Evolutionary conservation across 2,329 filamentous ascomycete species (phyloP).

Genomic region (Penicillium decumbens): DNA sequence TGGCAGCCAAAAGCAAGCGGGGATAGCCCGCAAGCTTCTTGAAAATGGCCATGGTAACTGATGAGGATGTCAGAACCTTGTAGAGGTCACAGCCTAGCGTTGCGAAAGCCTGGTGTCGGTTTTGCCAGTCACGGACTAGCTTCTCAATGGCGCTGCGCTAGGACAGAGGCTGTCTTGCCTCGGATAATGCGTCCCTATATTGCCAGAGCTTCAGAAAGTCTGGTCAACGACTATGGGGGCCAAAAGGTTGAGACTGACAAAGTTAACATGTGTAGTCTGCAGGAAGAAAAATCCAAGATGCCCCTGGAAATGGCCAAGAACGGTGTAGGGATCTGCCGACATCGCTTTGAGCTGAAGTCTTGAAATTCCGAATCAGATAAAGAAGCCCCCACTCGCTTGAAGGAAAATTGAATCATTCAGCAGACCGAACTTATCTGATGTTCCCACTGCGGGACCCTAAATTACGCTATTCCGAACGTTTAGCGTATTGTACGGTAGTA

Average conservation of each 20-base stretch:
- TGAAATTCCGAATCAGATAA: conserved; percentile 9
- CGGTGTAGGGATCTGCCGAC: conserved; percentile 10
- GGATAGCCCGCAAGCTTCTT: conserved; percentile 34
- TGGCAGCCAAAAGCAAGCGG: conserved; percentile 36
- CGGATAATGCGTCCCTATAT: neutral
- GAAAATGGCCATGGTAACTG: conserved; percentile 25
- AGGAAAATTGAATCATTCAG: conserved; percentile 1
- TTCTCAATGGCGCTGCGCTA: neutral
- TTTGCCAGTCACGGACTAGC: neutral
- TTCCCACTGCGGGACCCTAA: neutral
- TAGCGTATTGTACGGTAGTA: neutral
- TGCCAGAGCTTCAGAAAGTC: neutral
- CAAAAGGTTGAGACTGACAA: neutral
- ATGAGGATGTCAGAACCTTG: neutral
- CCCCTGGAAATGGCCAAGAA: conserved; percentile 3
- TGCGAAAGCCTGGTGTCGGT: neutral
- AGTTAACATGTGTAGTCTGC: neutral
- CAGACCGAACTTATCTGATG: neutral
- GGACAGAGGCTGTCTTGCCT: neutral
- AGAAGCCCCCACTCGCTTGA: conserved; percentile 6
- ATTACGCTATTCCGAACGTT: neutral
- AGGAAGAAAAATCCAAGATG: neutral
- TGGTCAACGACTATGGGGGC: neutral
- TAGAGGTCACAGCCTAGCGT: neutral
- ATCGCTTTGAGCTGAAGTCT: conserved; percentile 10